Evolutionary conservation across 192 early-diverging fungal species (phyloP).

Genomic region (Diversispora eburnea): DNA sequence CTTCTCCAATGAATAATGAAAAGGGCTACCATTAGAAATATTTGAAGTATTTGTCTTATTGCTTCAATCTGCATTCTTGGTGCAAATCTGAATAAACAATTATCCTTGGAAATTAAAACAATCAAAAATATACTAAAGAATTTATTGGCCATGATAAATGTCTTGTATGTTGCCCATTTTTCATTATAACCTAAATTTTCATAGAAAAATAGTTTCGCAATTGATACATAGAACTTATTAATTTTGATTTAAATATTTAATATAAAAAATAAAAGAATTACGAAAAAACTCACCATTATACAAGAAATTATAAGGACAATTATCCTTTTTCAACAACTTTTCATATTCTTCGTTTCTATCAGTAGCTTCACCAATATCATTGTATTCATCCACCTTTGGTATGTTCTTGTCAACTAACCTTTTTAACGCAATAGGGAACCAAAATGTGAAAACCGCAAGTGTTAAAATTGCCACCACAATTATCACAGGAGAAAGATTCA

Average conservation of each 20-base stretch:
- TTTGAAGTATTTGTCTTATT: slow-evolving; percentile 45
- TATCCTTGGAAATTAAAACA: slow-evolving; percentile 55
- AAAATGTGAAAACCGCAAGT: slow-evolving; percentile 32
- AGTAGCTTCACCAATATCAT: slow-evolving; percentile 35
- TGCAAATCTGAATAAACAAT: slow-evolving; percentile 50
- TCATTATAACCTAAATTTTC: slow-evolving; percentile 35
- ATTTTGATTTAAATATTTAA: not conserved
- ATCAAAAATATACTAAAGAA: slow-evolving; percentile 45
- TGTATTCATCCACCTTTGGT: slow-evolving; percentile 45
- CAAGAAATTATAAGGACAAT: slow-evolving; percentile 56
- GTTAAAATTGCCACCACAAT: slow-evolving; percentile 36
- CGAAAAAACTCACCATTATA: slow-evolving; percentile 52
- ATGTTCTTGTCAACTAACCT: slow-evolving; percentile 40
- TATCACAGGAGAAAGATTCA: slow-evolving; percentile 40
- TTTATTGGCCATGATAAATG: slow-evolving; percentile 58
- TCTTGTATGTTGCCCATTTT: slow-evolving; percentile 48
- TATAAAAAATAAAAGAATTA: slow-evolving; percentile 4
- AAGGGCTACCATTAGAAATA: slow-evolving; percentile 46
- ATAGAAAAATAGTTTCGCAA: not conserved
- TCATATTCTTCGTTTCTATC: slow-evolving; percentile 40
- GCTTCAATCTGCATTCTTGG: slow-evolving; percentile 48
- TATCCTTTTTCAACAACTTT: slow-evolving; percentile 50
- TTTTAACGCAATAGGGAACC: slow-evolving; percentile 40
- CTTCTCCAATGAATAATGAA: slow-evolving; percentile 54
- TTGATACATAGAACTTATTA: not conserved